These are phyloP conservation scores for Yueomyces sp. DNA, from an alignment of 805 yeast genomes.

Conservation along the genomic window DNA sequence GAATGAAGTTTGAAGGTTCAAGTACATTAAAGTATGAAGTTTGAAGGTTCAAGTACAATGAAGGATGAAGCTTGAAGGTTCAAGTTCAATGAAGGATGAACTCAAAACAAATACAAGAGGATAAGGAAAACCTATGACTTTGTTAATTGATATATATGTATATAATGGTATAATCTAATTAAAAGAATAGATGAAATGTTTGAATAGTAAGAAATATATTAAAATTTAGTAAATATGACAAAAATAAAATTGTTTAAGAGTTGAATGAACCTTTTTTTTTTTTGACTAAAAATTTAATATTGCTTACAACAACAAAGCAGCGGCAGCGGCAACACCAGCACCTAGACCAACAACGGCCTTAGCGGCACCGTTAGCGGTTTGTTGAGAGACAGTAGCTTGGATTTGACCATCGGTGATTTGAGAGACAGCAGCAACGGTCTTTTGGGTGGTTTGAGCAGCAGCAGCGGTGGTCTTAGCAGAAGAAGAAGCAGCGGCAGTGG, in stretches of 20 bases:
- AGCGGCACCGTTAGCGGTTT: conserved; percentile 4
- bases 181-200: neutral
- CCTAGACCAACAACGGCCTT: conserved; percentile 2
- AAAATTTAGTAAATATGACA: neutral
- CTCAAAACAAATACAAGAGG: no score
- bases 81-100: no score
- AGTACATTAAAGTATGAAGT: no score
- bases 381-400: conserved; percentile 1
- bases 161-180: no score
- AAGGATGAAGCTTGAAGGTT: no score
- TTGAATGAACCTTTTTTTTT: neutral
- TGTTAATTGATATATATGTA: no score
- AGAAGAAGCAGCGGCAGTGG: conserved; percentile 4
- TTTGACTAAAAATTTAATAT: no score
- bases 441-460: neutral
- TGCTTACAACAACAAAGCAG: conserved; percentile 2
- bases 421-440: neutral
- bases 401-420: neutral
- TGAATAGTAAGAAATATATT: neutral
- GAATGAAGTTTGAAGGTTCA: no score
- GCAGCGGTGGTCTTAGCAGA: neutral
- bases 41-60: no score
- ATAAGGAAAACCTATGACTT: no score
- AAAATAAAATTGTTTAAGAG: neutral
- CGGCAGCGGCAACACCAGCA: conserved; percentile 2